phyloP scores from a whole-genome alignment of 2,329 filamentous ascomycete species.

The Tolypocladium tundrense region DNA sequence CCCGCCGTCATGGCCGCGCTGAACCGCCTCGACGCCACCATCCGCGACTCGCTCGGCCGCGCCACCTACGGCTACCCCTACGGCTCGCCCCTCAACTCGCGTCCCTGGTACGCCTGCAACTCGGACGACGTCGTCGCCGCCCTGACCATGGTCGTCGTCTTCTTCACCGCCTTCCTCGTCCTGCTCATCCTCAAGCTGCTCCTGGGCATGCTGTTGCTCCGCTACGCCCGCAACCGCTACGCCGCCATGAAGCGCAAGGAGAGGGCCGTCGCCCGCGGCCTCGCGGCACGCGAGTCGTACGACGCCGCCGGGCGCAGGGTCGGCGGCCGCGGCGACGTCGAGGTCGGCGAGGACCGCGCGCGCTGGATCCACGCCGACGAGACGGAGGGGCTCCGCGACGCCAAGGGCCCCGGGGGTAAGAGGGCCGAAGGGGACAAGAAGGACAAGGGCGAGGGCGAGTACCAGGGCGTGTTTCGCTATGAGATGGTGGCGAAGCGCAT shows the following conservation, averaged over 20 bases:
- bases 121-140: constrained; percentile 66
- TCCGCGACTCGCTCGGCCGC: constrained; percentile 67
- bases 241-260: constrained; percentile 68
- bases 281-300: constrained; percentile 42
- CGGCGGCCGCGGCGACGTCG: constrained; percentile 76
- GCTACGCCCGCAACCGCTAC: constrained; percentile 71
- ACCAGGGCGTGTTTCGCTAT: constrained; percentile 67
- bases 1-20: constrained; percentile 68
- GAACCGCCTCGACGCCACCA: constrained; percentile 64
- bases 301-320: constrained; percentile 64
- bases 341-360: constrained; percentile 79
- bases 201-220: constrained; percentile 77
- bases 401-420: constrained; percentile 42
- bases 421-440: constrained; percentile 34
- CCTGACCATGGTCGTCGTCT: constrained; percentile 74
- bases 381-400: constrained; percentile 55
- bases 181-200: constrained; percentile 77
- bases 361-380: constrained; percentile 84
- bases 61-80: constrained; percentile 55
- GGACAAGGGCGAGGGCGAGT: constrained; percentile 27
- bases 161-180: constrained; percentile 75
- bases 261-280: constrained; percentile 33
- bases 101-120: constrained; percentile 45
- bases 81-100: constrained; percentile 24
- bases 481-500: constrained; percentile 96